These are phyloP conservation scores for Avena insularis DNA, from an alignment of 176 grass and related monocot genomes.

Conservation along the genomic window DNA sequence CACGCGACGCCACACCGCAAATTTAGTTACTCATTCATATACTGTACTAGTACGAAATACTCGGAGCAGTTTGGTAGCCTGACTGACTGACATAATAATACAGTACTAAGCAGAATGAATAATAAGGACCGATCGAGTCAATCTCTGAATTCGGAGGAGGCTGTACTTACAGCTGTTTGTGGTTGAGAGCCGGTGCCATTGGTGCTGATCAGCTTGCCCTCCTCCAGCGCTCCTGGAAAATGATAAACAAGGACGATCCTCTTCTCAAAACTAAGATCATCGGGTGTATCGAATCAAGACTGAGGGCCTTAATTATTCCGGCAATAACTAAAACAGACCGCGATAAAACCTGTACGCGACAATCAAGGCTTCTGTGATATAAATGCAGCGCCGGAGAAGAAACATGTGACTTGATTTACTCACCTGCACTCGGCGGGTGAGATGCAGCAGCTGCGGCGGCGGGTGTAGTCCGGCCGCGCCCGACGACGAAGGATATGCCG, in stretches of 20 bases:
- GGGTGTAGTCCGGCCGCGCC: too few relatives aligned
- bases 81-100: neutral
- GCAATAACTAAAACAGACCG: neutral
- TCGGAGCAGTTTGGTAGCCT: neutral
- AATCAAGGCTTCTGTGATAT: neutral
- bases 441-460: too few relatives aligned
- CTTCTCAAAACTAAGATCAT: neutral
- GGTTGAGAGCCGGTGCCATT: neutral
- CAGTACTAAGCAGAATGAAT: too few relatives aligned
- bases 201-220: neutral
- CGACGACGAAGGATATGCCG: too few relatives aligned
- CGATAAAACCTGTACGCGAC: neutral
- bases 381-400: too few relatives aligned
- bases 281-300: neutral
- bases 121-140: neutral
- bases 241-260: neutral
- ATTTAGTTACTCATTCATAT: neutral
- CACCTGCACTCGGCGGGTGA: too few relatives aligned
- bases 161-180: constrained; percentile 24
- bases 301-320: neutral
- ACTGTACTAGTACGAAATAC: neutral
- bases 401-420: too few relatives aligned
- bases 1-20: neutral
- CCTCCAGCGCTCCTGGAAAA: constrained; percentile 22
- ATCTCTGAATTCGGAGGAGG: neutral